Evolutionary conservation across 768 basidiomycete genomes (phyloP).

Genomic region (Pulveroboletus frians): DNA sequence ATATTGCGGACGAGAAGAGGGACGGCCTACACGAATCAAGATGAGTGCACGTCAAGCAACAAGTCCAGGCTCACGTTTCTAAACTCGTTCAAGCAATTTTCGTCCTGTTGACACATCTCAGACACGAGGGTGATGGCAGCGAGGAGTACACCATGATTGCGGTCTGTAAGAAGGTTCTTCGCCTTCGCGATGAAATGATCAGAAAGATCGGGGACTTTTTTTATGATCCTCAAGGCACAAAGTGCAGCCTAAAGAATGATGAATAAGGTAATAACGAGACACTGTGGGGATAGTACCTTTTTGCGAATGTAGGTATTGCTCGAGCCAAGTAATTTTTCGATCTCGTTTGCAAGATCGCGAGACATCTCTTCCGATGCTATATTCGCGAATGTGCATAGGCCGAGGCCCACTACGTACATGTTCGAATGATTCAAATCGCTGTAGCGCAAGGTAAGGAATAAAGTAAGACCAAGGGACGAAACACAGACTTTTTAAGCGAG

Average conservation of each 20-base stretch:
- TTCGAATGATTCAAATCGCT: conserved; percentile 99
- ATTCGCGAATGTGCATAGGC: conserved; percentile 96
- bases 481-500: conserved; percentile 86
- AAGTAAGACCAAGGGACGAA: background rate
- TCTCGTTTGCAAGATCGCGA: conserved; percentile 93
- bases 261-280: background rate
- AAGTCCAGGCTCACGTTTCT: conserved; percentile 59
- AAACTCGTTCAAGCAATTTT: conserved; percentile 73
- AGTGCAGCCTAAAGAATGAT: conserved; percentile 67
- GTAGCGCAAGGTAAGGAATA: conserved; percentile 9
- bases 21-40: conserved; percentile 58
- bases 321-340: conserved; percentile 94
- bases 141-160: conserved; percentile 94
- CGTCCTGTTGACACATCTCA: conserved; percentile 87
- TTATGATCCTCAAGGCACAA: conserved; percentile 89
- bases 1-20: conserved; percentile 91
- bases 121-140: conserved; percentile 92
- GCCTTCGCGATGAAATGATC: conserved; percentile 89
- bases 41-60: conserved; percentile 4
- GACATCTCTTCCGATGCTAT: conserved; percentile 99
- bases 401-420: conserved; percentile 97
- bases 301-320: conserved; percentile 99
- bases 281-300: conserved; percentile 53
- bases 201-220: conserved; percentile 91
- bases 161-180: conserved; percentile 87